Evolutionary conservation across 257 asterid species (phyloP), one percentile per base, ranked within the genome.

Genomic region (Pogostemon cablin): DNA sequence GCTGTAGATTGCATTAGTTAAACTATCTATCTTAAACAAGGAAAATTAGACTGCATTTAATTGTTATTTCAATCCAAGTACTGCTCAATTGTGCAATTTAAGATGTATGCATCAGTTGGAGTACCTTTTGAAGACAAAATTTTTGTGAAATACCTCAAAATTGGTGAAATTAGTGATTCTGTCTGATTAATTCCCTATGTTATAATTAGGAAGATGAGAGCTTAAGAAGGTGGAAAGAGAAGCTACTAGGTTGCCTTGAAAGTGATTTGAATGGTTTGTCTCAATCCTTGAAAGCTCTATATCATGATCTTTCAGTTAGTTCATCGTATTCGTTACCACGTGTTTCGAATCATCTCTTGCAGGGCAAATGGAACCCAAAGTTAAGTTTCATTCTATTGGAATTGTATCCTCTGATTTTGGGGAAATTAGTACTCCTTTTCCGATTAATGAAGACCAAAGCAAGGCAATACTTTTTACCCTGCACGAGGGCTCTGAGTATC

Each of bases 151-250:
- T 6, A 65, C 2, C 44, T 20, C 7, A 53, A 49, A 9, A 52
- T 40, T 9, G 3, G 52, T 20, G 25, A 35, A 35, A 9, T n/a
- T n/a, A 12, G 40, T 15, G 7, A 7, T 41, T 3, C 34, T 48
- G 25, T 55, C 15, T 59, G 39, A 58, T 17, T 68, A n/a, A 53
- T 50, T 39, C 20, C 12, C 42, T 62, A 34, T 47, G 11, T 7
- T 69, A 9, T 2, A 59, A 65, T 43, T 73, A 87, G 93, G 96
- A 89, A 73, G 96, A 88, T 75, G 96, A 86, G 75, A 88, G 92
- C 78, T 81, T 88, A 64, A 83, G 88, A 62, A 89, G 89, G 81
- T 89, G 96, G 96, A 89, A 89, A 79, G 95, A 85, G 81, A 84
- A 87, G 84, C 88, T 89, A 47, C 95, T 89, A 39, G 96, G 96